Base-by-base conservation (phyloP, 306 rosid genomes). In the Rubus parviflorus region DNA sequence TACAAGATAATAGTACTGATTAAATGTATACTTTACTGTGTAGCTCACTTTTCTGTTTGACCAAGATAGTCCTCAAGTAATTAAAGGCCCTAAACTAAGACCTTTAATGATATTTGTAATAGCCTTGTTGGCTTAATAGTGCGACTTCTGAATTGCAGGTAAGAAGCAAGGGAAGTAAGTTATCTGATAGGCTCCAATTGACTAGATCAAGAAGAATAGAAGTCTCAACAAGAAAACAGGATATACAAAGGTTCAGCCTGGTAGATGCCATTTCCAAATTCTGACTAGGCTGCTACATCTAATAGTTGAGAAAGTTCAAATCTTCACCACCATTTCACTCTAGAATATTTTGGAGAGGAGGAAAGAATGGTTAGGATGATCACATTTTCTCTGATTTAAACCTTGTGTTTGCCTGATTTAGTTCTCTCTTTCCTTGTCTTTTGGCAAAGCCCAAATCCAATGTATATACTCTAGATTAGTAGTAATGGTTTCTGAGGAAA, bases 111-210 rank as follows among this genome's bases (percentile, higher is more conserved):
- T 16, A 53, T 10, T 40, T n/a, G 42, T 51, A 42, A 25, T 70
- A 60, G 15, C 48, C 74, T 67, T 67, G 62, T 14, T 65, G 51
- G 74, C 82, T 81, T 76, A 74, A 80, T 23, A 46, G 17, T 61
- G 54, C 56, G 35, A 70, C 74, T 38, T 75, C 64, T 75, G 73
- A 73, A 73, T 70, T 81, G 84, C 88, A 92, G 96, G 89, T 58
- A 90, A 87, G 78, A 92, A 77, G 88, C 77, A 64, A 49, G 89
- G 87, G 74, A 88, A 83, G 80, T 78, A 82, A 61, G 66, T 56
- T 70, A 58, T 54, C 75, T 76, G 70, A 79, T 53, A 54, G 53
- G 64, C 23, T 47, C 54, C 61, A 38, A 67, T 53, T 67, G 71
- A 77, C 72, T 63, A 58, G 80, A 57, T 47, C 56, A 41, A 48